Base-by-base conservation (phyloP, 441 rosid genomes). In the Eutrema salsugineum region DNA sequence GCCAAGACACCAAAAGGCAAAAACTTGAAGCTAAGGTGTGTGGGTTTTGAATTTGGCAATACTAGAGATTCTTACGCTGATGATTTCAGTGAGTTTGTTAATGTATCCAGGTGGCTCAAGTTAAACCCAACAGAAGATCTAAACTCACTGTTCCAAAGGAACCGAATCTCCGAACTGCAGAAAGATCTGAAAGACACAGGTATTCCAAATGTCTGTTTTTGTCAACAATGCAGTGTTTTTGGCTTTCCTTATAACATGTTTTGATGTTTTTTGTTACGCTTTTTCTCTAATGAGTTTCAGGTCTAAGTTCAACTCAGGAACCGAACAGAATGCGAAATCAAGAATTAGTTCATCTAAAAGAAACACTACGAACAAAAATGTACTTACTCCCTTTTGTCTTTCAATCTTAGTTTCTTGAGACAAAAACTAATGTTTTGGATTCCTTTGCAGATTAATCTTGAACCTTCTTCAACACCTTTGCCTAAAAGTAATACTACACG, bases 101-200 rank as follows among this genome's bases (percentile, higher is more conserved):
- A n/a, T 27, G 59, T 78, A 16, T 65, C 8, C 80, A 93, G 97
- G 85, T 54, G 66, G 80, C 38, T 77, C 82, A 62, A 28, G 65
- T 79, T 65, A 77, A 77, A 53, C 42, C 72, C 1, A 65, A 56
- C 65, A 66, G 71, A 24, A 85, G 79, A 78, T 53, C 79, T 10
- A 91, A 84, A 81, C 83, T 80, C 78, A 91, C 99, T 22, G 68
- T 89, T 71, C 97, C 99, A 8, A 88, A 66, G 84, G 96, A 86
- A 80, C 96, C 94, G 9, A 82, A 79, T 66, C 81, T 94, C 24
- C 84, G 81, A 85, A 91, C 99, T 60, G 87, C 97, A 62, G 75
- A 35, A 40, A 88, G 99, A 70, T 94, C 97, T 40, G 78, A 83
- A 80, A 82, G 85, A 57, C 88, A 56, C 64, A 85, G 91, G 97